These are phyloP conservation scores for Zymoseptoria passerinii DNA, from an alignment of 2,329 filamentous ascomycete genomes.

Conservation along the genomic window DNA sequence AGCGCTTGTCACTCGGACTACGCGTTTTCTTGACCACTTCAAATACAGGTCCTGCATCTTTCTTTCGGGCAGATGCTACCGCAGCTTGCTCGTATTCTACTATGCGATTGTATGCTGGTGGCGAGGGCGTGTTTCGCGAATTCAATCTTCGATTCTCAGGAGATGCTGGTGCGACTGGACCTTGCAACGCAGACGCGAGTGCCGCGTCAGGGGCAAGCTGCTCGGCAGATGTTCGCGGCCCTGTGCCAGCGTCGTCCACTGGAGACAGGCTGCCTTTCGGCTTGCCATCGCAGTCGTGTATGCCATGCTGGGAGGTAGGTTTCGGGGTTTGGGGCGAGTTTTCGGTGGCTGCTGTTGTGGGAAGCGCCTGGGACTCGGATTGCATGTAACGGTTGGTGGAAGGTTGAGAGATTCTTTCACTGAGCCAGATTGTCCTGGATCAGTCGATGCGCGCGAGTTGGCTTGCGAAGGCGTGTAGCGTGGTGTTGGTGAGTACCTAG, in stretches of 20 bases:
- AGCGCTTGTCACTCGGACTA: slow-evolving; percentile 37
- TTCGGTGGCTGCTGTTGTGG: slow-evolving; percentile 37
- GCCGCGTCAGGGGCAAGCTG: slow-evolving; percentile 22
- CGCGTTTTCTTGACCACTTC: slow-evolving; percentile 44
- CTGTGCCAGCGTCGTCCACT: slow-evolving; percentile 30
- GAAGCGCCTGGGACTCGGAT: slow-evolving; percentile 48
- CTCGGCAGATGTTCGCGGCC: slow-evolving; percentile 13
- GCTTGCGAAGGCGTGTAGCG: slow-evolving; percentile 8
- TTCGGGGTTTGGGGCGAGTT: slow-evolving; percentile 30
- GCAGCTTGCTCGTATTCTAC: slow-evolving; percentile 46
- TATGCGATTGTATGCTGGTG: slow-evolving; percentile 43
- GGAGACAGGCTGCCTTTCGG: slow-evolving; percentile 37
- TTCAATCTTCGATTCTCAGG: slow-evolving; percentile 22
- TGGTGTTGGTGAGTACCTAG: slow-evolving; percentile 4
- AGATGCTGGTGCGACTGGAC: slow-evolving; percentile 6
- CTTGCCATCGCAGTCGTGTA: slow-evolving; percentile 34
- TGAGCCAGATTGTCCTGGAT: slow-evolving; percentile 47
- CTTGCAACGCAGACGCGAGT: slow-evolving; percentile 22
- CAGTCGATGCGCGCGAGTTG: slow-evolving; percentile 35
- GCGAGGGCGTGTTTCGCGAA: slow-evolving; percentile 24
- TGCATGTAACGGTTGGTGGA: slow-evolving; percentile 53
- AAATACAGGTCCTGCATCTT: slow-evolving; percentile 40
- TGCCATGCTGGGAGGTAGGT: slow-evolving; percentile 52
- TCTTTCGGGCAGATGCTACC: slow-evolving; percentile 32
- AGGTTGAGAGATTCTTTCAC: slow-evolving; percentile 34